Base-by-base conservation (phyloP, 208 protist genomes). In the Angomonas deanei region DNA sequence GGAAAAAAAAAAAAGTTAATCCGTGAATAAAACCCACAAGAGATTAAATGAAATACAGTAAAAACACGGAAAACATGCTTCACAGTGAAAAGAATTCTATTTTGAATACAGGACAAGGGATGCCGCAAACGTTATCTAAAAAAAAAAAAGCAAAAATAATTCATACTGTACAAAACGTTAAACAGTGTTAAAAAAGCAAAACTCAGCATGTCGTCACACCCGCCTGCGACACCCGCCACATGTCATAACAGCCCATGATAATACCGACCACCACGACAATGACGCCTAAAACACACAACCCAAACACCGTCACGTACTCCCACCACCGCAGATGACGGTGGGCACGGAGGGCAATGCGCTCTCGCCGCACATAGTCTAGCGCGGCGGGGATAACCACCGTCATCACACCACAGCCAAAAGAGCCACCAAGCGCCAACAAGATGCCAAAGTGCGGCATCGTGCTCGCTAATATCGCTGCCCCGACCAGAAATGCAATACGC, bases 391-490 rank as follows among this genome's bases (percentile, higher is more conserved):
- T 39, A 31, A 81, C 21, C 24, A 81, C 33, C 23, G 60, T 64
- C 0, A 76, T 38, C 2, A 69, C 27, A 46, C 57, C 63, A 67
- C 70, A 74, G 0, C 70, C 70, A 1, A 81, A 52, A 10, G 70
- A 61, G 23, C 75, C 75, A 10, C 57, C 55, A 30, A 74, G 52
- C 17, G 69, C 48, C 17, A 81, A 32, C 31, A 76, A 54, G 0
- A 77, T 59, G n/a, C 75, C 75, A 60, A 73, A 81, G 64, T 77
- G 76, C 17, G 75, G 75, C 39, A 81, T 42, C 50, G 59, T 58
- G 55, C 68, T 76, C 49, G 75, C 62, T 11, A 72, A 34, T 0
- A 68, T 48, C 0, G 70, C 52, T 33, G 57, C 55, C 11, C 59
- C 62, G 0, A 52, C 66, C 11, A 81, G 63, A 47, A 70, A 66